phyloP scores from a whole-genome alignment of 495 filamentous ascomycete species.

The Talaromyces stipitatus region DNA sequence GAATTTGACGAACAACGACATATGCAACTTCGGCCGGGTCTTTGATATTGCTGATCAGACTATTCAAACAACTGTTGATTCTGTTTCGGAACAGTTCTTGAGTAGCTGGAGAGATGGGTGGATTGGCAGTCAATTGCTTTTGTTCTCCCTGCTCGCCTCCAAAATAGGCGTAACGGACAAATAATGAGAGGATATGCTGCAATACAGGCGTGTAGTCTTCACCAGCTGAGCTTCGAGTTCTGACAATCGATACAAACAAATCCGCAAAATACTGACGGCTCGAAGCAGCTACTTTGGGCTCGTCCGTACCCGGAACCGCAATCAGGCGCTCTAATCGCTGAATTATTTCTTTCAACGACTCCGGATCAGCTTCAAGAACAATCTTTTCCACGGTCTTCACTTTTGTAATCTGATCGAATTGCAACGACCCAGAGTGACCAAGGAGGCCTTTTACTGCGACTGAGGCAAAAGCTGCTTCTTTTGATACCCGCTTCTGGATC shows the following conservation, averaged over 20 bases:
- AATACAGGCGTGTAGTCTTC: slow-evolving; percentile 25
- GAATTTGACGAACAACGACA: slow-evolving; percentile 44
- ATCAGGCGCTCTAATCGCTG: slow-evolving; percentile 34
- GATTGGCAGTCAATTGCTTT: slow-evolving; percentile 16
- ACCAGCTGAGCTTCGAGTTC: slow-evolving; percentile 29
- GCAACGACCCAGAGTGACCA: slow-evolving; percentile 57
- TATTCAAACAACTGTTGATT: slow-evolving; percentile 59
- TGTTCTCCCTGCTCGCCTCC: background rate
- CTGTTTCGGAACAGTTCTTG: slow-evolving; percentile 62
- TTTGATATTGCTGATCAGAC: slow-evolving; percentile 56
- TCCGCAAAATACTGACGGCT: slow-evolving; percentile 42
- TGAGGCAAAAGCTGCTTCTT: slow-evolving; percentile 51
- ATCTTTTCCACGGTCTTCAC: slow-evolving; percentile 81
- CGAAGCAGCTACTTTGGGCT: slow-evolving; percentile 37
- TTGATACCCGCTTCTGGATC: slow-evolving; percentile 58
- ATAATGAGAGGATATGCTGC: slow-evolving; percentile 31
- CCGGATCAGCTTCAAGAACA: slow-evolving; percentile 51
- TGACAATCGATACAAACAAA: slow-evolving; percentile 36
- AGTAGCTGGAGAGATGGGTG: slow-evolving; percentile 49
- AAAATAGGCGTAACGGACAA: slow-evolving; percentile 40
- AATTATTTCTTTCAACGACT: slow-evolving; percentile 34
- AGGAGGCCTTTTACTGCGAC: slow-evolving; percentile 58
- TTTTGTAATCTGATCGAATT: slow-evolving; percentile 81
- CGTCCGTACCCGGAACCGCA: slow-evolving; percentile 25
- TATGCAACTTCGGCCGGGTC: slow-evolving; percentile 43